Evolutionary conservation across 345 rosid species (phyloP).

Genomic region (Combretum micranthum): DNA sequence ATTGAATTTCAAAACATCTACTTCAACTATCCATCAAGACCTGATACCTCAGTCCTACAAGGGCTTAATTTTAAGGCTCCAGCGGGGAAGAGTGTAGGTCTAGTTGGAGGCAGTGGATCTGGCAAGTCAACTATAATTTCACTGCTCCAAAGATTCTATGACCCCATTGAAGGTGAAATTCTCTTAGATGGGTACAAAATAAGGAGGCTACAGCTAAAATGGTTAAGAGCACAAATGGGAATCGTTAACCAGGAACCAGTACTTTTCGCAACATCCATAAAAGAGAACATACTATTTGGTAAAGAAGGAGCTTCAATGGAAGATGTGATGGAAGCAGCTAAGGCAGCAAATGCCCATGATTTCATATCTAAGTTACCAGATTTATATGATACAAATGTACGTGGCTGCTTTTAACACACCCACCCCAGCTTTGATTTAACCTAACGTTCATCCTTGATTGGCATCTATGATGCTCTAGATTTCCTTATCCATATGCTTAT

Average conservation of each 20-base stretch:
- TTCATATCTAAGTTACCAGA: slow-evolving; percentile 55
- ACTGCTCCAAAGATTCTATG: slow-evolving; percentile 60
- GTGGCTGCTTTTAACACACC: slow-evolving; percentile 6
- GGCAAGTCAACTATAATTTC: slow-evolving; percentile 60
- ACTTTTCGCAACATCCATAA: slow-evolving; percentile 52
- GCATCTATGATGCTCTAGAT: no score
- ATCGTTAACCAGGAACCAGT: slow-evolving; percentile 64
- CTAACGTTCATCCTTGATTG: no score
- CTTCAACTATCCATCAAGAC: slow-evolving; percentile 59
- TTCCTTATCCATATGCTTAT: no score
- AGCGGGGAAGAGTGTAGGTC: slow-evolving; percentile 54
- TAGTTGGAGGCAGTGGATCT: slow-evolving; percentile 68
- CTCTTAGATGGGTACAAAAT: slow-evolving; percentile 53
- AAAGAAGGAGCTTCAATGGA: slow-evolving; percentile 59
- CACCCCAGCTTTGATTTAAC: no score
- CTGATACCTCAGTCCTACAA: slow-evolving; percentile 44
- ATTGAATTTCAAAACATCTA: slow-evolving; percentile 39
- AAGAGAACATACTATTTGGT: slow-evolving; percentile 57
- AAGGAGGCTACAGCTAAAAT: slow-evolving; percentile 51
- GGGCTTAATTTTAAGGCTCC: slow-evolving; percentile 50
- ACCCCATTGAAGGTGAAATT: slow-evolving; percentile 46
- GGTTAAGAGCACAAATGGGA: slow-evolving; percentile 67
- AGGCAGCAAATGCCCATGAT: slow-evolving; percentile 60
- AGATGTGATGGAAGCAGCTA: slow-evolving; percentile 44
- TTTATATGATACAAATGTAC: slow-evolving; percentile 59